A percentile compares a stretch with the other conserved stretches of the same genome.
Evolutionary conservation across 768 basidiomycete genomes (phyloP).

Genomic region (Leucocoprinus leucothites): DNA sequence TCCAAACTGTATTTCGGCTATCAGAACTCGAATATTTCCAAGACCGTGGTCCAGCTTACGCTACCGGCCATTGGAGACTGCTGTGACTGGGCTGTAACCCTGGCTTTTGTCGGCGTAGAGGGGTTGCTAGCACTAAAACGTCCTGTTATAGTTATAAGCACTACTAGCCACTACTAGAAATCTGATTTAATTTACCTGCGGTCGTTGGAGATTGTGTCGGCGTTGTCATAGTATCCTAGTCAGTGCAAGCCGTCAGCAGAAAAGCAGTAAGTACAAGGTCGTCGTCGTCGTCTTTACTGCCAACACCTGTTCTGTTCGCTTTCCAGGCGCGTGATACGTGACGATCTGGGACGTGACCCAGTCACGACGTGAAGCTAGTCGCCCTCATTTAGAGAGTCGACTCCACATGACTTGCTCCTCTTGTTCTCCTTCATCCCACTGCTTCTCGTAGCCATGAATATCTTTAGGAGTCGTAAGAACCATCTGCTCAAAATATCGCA

Average conservation of each 20-base stretch:
- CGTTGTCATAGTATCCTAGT: not conserved
- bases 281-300: not conserved
- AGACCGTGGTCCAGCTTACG: not conserved
- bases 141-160: not conserved
- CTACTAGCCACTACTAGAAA: no score
- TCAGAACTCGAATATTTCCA: not conserved
- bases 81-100: not conserved
- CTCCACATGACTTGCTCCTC: conserved; percentile 16
- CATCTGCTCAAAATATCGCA: not conserved
- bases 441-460: conserved; percentile 55
- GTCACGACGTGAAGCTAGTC: conserved; percentile 35
- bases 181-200: no score
- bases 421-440: not conserved
- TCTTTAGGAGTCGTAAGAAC: conserved; percentile 75
- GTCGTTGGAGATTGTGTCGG: no score
- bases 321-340: conserved; percentile 9
- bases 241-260: not conserved
- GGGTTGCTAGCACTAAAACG: not conserved
- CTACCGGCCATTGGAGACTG: not conserved
- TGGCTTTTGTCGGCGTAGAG: not conserved
- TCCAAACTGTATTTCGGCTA: conserved; percentile 5
- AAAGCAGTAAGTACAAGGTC: not conserved
- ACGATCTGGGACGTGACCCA: conserved; percentile 26
- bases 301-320: not conserved
- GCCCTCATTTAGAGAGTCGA: conserved; percentile 12